These are phyloP conservation scores for Pichia insulana DNA, from an alignment of 805 yeast species.

Conservation along the genomic window DNA sequence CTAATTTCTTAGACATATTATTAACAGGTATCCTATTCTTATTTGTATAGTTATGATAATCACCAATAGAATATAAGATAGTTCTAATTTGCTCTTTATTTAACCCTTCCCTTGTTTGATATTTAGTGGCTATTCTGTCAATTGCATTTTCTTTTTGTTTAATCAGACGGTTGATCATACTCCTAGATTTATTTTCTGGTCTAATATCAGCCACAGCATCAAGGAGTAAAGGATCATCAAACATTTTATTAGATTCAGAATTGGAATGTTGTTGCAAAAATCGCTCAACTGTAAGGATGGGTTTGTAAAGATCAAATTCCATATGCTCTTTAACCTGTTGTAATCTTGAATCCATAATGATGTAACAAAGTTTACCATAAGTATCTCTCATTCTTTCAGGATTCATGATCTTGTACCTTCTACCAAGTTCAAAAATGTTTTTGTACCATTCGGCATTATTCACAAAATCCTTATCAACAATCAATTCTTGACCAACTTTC, in stretches of 20 bases:
- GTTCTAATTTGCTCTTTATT: slow-evolving; percentile 60
- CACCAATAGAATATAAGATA: slow-evolving; percentile 69
- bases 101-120: slow-evolving; percentile 33
- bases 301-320: slow-evolving; percentile 71
- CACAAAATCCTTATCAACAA: slow-evolving; percentile 57
- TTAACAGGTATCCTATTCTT: slow-evolving; percentile 61
- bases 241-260: slow-evolving; percentile 31
- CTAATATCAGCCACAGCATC: slow-evolving; percentile 63
- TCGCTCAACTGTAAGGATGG: slow-evolving; percentile 52
- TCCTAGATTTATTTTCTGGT: slow-evolving; percentile 48
- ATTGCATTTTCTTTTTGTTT: slow-evolving; percentile 62
- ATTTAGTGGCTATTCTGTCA: slow-evolving; percentile 45
- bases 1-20: slow-evolving; percentile 49
- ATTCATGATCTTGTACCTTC: slow-evolving; percentile 76
- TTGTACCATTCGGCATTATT: slow-evolving; percentile 70
- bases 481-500: slow-evolving; percentile 56
- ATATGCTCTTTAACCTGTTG: slow-evolving; percentile 62
- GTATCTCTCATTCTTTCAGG: slow-evolving; percentile 75
- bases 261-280: slow-evolving; percentile 17
- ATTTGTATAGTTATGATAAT: slow-evolving; percentile 63
- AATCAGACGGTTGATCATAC: slow-evolving; percentile 49
- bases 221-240: slow-evolving; percentile 50
- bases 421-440: slow-evolving; percentile 63
- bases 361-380: slow-evolving; percentile 72
- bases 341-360: slow-evolving; percentile 76